A percentile compares a stretch with the other conserved stretches of the same genome.
These are phyloP conservation scores for Nicotiana rustica DNA, from an alignment of 305 asterid species.

Conservation along the genomic window DNA sequence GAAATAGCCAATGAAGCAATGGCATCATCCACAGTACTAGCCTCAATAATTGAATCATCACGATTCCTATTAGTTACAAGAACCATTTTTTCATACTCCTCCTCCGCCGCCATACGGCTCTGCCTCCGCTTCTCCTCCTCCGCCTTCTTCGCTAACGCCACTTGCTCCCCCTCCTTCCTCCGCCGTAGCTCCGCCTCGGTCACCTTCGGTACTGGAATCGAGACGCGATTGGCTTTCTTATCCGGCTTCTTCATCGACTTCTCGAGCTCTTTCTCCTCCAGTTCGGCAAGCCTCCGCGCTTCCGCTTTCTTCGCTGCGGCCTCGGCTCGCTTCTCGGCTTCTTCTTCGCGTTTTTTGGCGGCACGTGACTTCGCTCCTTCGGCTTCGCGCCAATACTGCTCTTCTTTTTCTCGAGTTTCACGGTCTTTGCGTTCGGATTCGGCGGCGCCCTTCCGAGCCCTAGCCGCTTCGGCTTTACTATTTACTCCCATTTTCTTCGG, in stretches of 20 bases:
- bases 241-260: conserved; percentile 78
- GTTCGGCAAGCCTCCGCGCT: conserved; percentile 85
- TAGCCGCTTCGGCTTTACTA: conserved; percentile 89
- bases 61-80: conserved; percentile 76
- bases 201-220: conserved; percentile 82
- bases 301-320: conserved; percentile 79
- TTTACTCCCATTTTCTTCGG: conserved; percentile 96
- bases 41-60: conserved; percentile 77
- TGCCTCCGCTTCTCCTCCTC: conserved; percentile 82
- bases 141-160: conserved; percentile 56
- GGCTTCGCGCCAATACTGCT: conserved; percentile 92
- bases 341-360: conserved; percentile 92
- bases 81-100: conserved; percentile 82
- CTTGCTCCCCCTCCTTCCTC: conserved; percentile 84
- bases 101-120: conserved; percentile 80
- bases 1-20: conserved; percentile 71
- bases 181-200: conserved; percentile 79
- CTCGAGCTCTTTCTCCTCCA: conserved; percentile 82
- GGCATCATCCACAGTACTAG: conserved; percentile 82
- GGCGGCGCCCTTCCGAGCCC: conserved; percentile 73
- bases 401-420: conserved; percentile 79
- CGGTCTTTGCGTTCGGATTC: conserved; percentile 88
- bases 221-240: conserved; percentile 79
- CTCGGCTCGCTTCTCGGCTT: conserved; percentile 85
- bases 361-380: conserved; percentile 91